Base-by-base conservation (phyloP, 192 early-diverging fungal genomes). In the Coemansia sp. region DNA sequence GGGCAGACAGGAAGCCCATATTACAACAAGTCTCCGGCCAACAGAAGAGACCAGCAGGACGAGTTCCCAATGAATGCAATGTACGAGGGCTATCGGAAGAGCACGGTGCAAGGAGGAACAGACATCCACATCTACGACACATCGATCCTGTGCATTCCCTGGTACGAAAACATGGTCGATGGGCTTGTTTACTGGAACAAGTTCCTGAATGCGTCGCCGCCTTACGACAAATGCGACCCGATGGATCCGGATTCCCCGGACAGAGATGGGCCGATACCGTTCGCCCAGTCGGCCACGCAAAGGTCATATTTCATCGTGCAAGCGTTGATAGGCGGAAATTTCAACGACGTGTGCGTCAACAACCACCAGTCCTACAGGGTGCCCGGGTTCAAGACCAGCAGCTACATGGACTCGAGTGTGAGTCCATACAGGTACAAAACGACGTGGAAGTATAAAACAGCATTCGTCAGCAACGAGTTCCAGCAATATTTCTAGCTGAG, bases 11-110 rank as follows among this genome's bases (percentile, higher is more conserved):
- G 22, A 1, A 52, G 49, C 4, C 49, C 49, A 9, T 52, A 52
- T 8, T 52, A 52, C 49, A 52, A 52, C 49, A 25, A 22, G 49
- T 22, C 49, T 2, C 49, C 49, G 10, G 20, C 49, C 8, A 52
- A 25, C 49, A 22, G 49, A 25, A 22, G 20, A 25, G 49, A 52
- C 23, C 49, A 52, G 13, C 49, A 52, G 49, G 49, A 52, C 49
- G 49, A 52, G 23, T 52, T 52, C 49, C 49, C 49, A 14, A 52
- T 52, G 49, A 52, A 52, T 20, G 49, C 49, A 52, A 52, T 52
- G 49, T 52, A 52, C 49, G 49, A 52, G 49, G 49, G 49, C 8
- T 52, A 52, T 22, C 49, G 23, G 22, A 52, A 52, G 49, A 25
- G 22, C 20, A 52, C 22, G 23, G 49, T 25, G 8, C 49, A 25